Base-by-base conservation (phyloP, 108 stramenopile genomes). In the Cyclotella distinguenda region DNA sequence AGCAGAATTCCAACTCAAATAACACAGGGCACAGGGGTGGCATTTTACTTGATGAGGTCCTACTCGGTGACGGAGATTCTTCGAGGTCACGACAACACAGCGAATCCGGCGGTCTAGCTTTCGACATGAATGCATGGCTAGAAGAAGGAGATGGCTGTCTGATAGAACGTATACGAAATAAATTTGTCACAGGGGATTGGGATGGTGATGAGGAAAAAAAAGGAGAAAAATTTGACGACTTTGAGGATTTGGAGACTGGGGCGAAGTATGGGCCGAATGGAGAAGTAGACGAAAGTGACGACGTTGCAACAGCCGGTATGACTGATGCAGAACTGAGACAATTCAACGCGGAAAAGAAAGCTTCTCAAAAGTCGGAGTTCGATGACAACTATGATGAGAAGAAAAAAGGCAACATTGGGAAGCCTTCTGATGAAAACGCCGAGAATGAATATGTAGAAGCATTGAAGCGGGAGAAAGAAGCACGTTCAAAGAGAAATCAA, bases 151-250 rank as follows among this genome's bases (percentile, higher is more conserved):
- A 79, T 2, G 87, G 85, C 38, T 84, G 86, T 60, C 60, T 89
- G 19, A 69, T 94, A 36, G 94, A 93, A 64, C 79, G 79, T 4
- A 70, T 97, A 7, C 71, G 92, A 8, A 72, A 96, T 72, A 91
- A 90, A 73, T 98, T 98, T 68, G 97, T 98, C 2, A 98, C 97
- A 30, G 97, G 97, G 9, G 88, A 91, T 39, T 98, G 97, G 97
- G 91, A 77, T 19, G 77, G 76, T 1, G 46, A 28, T 34, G 55
- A 46, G 21, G 11, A 60, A 9, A 55, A 61, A 35, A 73, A 81
- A 28, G 86, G 71, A 8, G 79, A 80, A 60, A 75, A 87, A 16
- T 84, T 85, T 56, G 97, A 94, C 27, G 96, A 95, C 42, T 97
- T 95, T 79, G 96, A 97, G 60, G 97, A 97, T 54, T 82, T 98